A percentile compares a stretch with the other conserved stretches of the same genome.
Evolutionary conservation across 495 filamentous ascomycete genomes (phyloP).

Genomic region (Aspergillus cavernicola): DNA sequence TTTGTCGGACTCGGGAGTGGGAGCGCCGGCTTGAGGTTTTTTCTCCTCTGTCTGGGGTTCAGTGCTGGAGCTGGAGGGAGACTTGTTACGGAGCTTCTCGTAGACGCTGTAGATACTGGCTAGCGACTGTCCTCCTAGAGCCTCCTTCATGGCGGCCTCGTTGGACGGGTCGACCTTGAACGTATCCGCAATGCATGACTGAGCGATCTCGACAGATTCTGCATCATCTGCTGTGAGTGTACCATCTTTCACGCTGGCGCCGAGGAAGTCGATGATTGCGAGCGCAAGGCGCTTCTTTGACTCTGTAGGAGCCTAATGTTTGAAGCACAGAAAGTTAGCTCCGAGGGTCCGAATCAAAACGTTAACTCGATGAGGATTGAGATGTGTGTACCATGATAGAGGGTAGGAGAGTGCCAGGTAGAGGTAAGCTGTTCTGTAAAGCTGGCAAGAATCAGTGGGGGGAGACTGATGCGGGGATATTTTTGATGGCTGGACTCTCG

Average conservation of each 20-base stretch:
- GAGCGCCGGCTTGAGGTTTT: constrained; percentile 34
- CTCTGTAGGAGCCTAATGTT: constrained; percentile 49
- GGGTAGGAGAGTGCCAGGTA: neutral
- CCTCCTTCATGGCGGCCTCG: constrained; percentile 65
- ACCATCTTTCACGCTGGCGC: constrained; percentile 79
- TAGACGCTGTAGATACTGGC: constrained; percentile 90
- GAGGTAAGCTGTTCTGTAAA: neutral
- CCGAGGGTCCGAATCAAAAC: neutral
- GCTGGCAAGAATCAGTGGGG: constrained; percentile 11
- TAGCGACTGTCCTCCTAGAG: constrained; percentile 79
- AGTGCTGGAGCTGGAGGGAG: constrained; percentile 26
- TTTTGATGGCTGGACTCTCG: constrained; percentile 4
- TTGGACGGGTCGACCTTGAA: constrained; percentile 90
- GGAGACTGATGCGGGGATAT: constrained; percentile 9
- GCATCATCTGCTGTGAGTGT: constrained; percentile 80
- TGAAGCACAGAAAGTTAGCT: constrained; percentile 1
- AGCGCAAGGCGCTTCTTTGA: constrained; percentile 96
- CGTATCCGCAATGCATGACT: constrained; percentile 87
- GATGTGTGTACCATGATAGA: constrained; percentile 5
- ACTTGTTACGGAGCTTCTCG: constrained; percentile 83
- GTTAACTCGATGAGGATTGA: neutral
- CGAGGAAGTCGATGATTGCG: constrained; percentile 93
- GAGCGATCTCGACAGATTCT: constrained; percentile 87
- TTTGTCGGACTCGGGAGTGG: constrained; percentile 68
- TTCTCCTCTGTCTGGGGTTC: constrained; percentile 20